phyloP scores from a whole-genome alignment of 345 rosid species.

The Hibiscus tridactylites region DNA sequence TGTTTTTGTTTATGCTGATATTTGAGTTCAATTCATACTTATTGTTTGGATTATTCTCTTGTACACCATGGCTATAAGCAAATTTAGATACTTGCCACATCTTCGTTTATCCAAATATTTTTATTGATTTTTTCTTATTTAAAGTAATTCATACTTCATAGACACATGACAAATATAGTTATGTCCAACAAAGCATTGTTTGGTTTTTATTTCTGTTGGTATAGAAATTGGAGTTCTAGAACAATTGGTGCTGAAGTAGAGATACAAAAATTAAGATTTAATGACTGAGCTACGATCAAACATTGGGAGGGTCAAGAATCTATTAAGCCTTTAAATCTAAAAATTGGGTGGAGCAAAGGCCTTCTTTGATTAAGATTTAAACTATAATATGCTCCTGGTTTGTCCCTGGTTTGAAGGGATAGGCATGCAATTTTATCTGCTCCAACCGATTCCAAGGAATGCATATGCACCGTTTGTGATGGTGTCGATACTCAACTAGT shows the following conservation, averaged over 20 bases:
- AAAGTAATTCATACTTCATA: too few species aligned
- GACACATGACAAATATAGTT: too few species aligned
- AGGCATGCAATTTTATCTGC: background rate
- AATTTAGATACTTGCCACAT: background rate
- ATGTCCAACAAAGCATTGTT: background rate
- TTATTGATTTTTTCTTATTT: too few species aligned
- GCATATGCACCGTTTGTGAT: background rate
- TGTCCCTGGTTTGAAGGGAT: background rate
- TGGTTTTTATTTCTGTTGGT: background rate
- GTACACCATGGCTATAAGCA: background rate
- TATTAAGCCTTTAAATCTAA: too few species aligned
- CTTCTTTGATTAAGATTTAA: too few species aligned
- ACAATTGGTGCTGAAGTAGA: background rate
- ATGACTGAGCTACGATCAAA: too few species aligned
- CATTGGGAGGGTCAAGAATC: too few species aligned
- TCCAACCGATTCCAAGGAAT: background rate
- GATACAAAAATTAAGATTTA: background rate
- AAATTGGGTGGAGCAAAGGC: too few species aligned
- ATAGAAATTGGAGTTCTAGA: background rate
- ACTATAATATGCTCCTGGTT: too few species aligned
- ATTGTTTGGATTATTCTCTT: background rate
- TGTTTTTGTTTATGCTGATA: background rate
- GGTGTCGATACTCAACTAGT: background rate
- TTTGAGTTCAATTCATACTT: background rate
- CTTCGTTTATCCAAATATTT: too few species aligned